A percentile compares a stretch with the other conserved stretches of the same genome.
These are phyloP conservation scores for Globisporangium uncinulatum DNA, from an alignment of 352 stramenopile genomes.

Conservation along the genomic window DNA sequence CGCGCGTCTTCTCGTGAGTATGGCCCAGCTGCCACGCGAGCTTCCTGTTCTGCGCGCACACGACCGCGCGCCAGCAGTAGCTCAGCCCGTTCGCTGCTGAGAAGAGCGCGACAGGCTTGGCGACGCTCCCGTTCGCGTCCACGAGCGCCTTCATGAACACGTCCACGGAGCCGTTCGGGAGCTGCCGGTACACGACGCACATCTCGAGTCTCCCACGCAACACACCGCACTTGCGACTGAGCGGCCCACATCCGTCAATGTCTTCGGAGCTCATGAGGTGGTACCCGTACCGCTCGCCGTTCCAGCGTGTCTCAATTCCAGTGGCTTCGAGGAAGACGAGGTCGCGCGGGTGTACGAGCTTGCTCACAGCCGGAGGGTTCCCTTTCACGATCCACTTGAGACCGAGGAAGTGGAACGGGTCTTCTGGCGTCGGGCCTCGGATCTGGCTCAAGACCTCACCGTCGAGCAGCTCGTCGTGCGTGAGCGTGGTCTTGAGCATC, in stretches of 20 bases:
- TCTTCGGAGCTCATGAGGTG: conserved; percentile 40
- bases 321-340: conserved; percentile 17
- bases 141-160: conserved; percentile 18
- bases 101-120: conserved; percentile 5
- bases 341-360: conserved; percentile 32
- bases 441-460: conserved; percentile 41
- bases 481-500: conserved; percentile 43
- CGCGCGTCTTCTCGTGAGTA: background rate
- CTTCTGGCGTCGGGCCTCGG: conserved; percentile 25
- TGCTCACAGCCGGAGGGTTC: conserved; percentile 19
- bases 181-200: conserved; percentile 13
- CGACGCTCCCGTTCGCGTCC: conserved; percentile 9
- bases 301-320: conserved; percentile 24
- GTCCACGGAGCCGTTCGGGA: conserved; percentile 11
- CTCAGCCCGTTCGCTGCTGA: conserved; percentile 14
- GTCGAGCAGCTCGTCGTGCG: conserved; percentile 35
- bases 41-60: conserved; percentile 18
- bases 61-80: conserved; percentile 14
- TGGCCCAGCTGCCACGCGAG: conserved; percentile 10
- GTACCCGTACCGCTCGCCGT: conserved; percentile 42
- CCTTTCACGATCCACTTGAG: conserved; percentile 43
- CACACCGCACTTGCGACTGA: background rate
- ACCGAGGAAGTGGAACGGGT: conserved; percentile 39
- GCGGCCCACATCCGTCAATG: background rate
- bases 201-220: conserved; percentile 1